Evolutionary conservation across 2,329 filamentous ascomycete genomes (phyloP), one percentile per base, ranked within the genome.

Genomic region (Pseudohalonectria lignicola): DNA sequence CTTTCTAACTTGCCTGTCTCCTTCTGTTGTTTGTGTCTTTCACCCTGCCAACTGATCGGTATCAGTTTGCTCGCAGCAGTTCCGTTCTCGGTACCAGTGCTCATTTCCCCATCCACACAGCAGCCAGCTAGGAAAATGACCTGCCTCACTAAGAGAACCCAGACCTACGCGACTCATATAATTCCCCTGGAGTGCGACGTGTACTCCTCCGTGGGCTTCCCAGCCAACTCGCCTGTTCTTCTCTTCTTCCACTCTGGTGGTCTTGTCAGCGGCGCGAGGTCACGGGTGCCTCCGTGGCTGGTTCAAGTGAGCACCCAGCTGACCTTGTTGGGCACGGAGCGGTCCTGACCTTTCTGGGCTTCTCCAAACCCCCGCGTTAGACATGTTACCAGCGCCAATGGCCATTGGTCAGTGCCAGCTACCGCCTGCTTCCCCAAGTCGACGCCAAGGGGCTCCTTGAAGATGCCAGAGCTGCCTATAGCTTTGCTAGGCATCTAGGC

Each of bases 211-310:
- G 36, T 36, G 5, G 45, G 49, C 43, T 51, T 49, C 19, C 44
- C 50, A 2, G 19, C 43, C 16, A 39, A 45, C 32, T 40, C 44
- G 1, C 54, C 55, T 4, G 51, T 56, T n/a, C 49, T 60, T 20
- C 46, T 61, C 15, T 62, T 56, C 45, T 62, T 61, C 40, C 58
- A 62, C 23, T 49, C 56, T 0, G 57, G 59, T 13, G 57, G 56
- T 1, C 49, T 60, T 5, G 48, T 54, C 11, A 49, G 47, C n/a
- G 58, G 55, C 36, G 49, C 50, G 11, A 50, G 53, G 9, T 49
- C 47, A 17, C 47, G 45, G 6, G 46, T 62, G 10, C 53, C 56
- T 2, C 59, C 58, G 2, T 60, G 58, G 57, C 50, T 62, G 4
- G 55, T 53, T 9, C 56, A 59, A 40, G 53, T 53, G 37, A 36